Evolutionary conservation across 164 flowering plant genomes (phyloP), one percentile per base, ranked within the genome.

Genomic region (Euptelea pleiosperma): DNA sequence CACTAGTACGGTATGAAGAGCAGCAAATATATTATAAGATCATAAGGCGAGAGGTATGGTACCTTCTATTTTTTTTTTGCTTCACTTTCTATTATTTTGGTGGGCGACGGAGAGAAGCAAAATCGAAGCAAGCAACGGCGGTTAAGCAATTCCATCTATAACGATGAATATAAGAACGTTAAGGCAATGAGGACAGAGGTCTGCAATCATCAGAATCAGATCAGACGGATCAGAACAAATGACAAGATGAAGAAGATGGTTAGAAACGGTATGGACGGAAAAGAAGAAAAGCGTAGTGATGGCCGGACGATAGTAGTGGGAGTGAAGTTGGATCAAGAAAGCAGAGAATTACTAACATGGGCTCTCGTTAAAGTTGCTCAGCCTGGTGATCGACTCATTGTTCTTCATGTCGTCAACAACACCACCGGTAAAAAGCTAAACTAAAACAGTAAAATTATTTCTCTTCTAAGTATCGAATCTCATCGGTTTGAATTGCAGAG

Each of bases 311-410:
- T 92, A 61, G 78, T 92, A 59, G 98, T 92, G 6, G 97, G 96
- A 6, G 77, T 92, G 75, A 89, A 84, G 66, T 46, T 92, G 64
- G 94, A 89, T 53, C 51, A 75, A 1, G 72, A 66, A 19, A 87
- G 98, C 69, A 76, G 83, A 60, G 97, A 86, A 68, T 58, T 92
- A 63, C 81, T 92, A 18, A 92, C 98, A 21, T 92, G 98, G 98
- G 84, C 94, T 63, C 63, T 92, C 25, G 87, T 92, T 14, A 89
- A 92, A 57, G 86, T 83, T 7, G 87, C 97, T 37, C 75, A 82
- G 57, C 80, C 91, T 22, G 91, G 98, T 25, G 98, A 92, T 60
- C 66, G 70, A 19, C 89, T 92, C 3, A 54, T 92, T 50, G 98
- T 96, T 48, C 77, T 92, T 36, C 96, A 92, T 73, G 88, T 89